Evolutionary conservation across 345 rosid genomes (phyloP).

Genomic region (Sapria himalayana): DNA sequence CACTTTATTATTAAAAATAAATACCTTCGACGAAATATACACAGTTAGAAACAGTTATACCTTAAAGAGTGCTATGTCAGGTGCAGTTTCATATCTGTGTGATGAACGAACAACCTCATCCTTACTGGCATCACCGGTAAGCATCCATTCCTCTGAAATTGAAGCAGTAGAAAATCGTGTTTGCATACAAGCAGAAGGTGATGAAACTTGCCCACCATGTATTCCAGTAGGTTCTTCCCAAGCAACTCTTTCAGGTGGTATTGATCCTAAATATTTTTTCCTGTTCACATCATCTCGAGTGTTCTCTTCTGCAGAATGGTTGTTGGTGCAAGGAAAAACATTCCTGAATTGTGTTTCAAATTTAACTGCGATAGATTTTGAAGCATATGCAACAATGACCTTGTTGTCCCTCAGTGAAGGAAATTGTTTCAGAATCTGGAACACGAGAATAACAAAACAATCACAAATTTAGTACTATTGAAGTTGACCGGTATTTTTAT

Average conservation of each 20-base stretch:
- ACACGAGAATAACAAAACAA: no score
- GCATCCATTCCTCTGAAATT: constrained; percentile 90
- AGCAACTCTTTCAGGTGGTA: constrained; percentile 66
- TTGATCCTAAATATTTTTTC: constrained; percentile 68
- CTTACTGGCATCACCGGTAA: constrained; percentile 54
- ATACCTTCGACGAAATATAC: no score
- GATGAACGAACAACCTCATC: constrained; percentile 70
- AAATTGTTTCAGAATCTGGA: constrained; percentile 80
- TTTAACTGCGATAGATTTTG: constrained; percentile 71
- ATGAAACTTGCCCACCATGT: constrained; percentile 49
- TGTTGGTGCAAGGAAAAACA: constrained; percentile 94
- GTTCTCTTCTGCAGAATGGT: constrained; percentile 55
- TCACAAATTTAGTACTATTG: no score
- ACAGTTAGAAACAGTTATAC: no score
- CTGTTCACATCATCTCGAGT: constrained; percentile 62
- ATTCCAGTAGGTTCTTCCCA: constrained; percentile 98
- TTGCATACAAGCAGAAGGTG: constrained; percentile 50
- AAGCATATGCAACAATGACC: constrained; percentile 60
- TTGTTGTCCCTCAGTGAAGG: constrained; percentile 64
- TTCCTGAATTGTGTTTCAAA: constrained; percentile 88
- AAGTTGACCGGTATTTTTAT: no score
- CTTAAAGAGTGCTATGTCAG: constrained; percentile 84
- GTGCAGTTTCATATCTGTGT: constrained; percentile 82
- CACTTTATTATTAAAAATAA: no score
- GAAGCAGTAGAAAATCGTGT: constrained; percentile 78